These are phyloP conservation scores for Russula foetens DNA, from an alignment of 768 basidiomycete species.

Conservation along the genomic window DNA sequence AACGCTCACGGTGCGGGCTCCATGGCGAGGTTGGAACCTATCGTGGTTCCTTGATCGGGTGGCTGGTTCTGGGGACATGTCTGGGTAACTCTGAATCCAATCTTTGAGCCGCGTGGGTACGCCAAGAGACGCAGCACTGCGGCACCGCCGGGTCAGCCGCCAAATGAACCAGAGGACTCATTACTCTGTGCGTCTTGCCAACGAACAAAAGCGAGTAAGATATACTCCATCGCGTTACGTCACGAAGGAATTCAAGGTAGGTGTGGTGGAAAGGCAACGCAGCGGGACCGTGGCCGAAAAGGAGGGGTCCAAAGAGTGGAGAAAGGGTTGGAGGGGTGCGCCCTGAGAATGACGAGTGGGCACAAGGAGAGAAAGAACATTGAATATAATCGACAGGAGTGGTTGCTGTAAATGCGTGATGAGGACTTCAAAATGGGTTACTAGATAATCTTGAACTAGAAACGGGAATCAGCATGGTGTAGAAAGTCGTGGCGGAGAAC, in stretches of 20 bases:
- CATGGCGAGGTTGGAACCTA: constrained; percentile 60
- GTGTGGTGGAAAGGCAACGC: constrained; percentile 43
- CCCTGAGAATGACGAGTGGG: constrained; percentile 80
- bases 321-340: constrained; percentile 89
- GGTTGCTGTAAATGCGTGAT: constrained; percentile 44
- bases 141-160: constrained; percentile 36
- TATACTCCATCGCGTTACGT: constrained; percentile 89
- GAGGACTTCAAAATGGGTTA: constrained; percentile 65
- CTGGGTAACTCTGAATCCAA: constrained; percentile 86
- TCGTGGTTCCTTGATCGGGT: constrained; percentile 40
- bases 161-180: constrained; percentile 24
- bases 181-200: constrained; percentile 50
- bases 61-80: constrained; percentile 50
- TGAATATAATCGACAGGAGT: constrained; percentile 51
- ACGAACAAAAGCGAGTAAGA: constrained; percentile 84
- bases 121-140: constrained; percentile 44
- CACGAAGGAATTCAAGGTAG: constrained; percentile 67
- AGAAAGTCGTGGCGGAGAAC: too few species aligned
- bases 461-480: neutral
- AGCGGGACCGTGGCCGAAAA: constrained; percentile 70
- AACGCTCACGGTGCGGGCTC: constrained; percentile 69
- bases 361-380: constrained; percentile 72
- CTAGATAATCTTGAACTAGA: constrained; percentile 56
- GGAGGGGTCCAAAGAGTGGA: constrained; percentile 79
- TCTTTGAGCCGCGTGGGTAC: constrained; percentile 84